Base-by-base conservation (phyloP, 208 protist species). In the Lotmaria passim region DNA sequence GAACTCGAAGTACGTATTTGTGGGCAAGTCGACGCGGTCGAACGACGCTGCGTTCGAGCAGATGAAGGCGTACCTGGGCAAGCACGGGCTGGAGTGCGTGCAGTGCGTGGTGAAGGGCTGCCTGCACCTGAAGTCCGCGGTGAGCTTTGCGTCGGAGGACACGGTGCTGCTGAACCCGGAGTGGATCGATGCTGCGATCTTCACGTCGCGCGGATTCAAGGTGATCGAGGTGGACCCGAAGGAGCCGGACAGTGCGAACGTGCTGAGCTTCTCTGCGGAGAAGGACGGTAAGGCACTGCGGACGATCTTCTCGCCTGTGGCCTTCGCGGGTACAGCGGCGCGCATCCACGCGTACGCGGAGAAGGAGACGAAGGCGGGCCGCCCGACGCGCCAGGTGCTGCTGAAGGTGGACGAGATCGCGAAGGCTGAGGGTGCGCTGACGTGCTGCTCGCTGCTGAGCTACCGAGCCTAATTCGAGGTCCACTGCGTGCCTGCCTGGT, bases 401-500 rank as follows among this genome's bases (percentile, higher is more conserved):
- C 43, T 81, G 44, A 52, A 73, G 67, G 71, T 77, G 52, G 77
- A 83, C 55, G 81, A 86, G 70, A 78, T 83, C 63, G 81, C 75
- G 53, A 86, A 87, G 72, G 82, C 82, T 34, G 82, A 87, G 74
- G 82, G 82, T 24, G 72, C 78, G 44, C 62, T 87, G 39, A 84
- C 82, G 59, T 87, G 78, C 72, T 78, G 72, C 64, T 87, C 82
- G 26, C 71, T 87, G 46, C 73, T 87, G 38, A 75, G 78, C 68
- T 87, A 84, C 75, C 63, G 52, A 57, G 60, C 66, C 11, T 73
- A 74, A 61, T 39, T 33, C 17, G 26, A 26, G 11, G 50, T 19
- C 7, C 3, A 1, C 50, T 24, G 33, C 6, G 52, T 28, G 19
- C 15, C 23, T 47, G 15, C 56, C 56, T 19, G 19, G 7, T 43